Conservation (phyloP, 208 protist genomes). For the Novymonas esmeraldas region DNA sequence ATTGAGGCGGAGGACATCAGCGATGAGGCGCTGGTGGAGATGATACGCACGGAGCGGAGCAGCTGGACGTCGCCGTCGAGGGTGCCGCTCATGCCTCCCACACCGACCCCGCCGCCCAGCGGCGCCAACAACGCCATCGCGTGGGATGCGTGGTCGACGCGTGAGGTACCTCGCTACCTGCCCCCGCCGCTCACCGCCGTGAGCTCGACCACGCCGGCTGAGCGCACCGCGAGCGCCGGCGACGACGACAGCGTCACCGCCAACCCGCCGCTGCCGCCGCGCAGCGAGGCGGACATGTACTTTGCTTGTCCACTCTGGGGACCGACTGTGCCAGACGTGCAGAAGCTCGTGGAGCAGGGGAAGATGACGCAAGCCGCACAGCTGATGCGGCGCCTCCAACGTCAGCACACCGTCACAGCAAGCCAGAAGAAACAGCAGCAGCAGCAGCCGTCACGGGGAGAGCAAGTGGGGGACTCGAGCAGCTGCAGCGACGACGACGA, state of each 20-base stretch:
- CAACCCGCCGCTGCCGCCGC: background rate
- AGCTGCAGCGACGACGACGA: conserved; percentile 5
- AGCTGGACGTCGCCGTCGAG: too few relatives aligned
- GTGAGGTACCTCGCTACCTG: conserved; percentile 26
- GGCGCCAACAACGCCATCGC: conserved; percentile 35
- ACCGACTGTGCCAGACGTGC: conserved; percentile 36
- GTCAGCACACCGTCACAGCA: background rate
- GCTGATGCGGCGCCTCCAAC: conserved; percentile 33
- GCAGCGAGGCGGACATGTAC: conserved; percentile 33
- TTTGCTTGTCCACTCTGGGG: conserved; percentile 48
- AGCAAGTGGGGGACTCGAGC: background rate
- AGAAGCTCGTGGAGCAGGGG: conserved; percentile 44
- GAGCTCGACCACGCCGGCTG: too few relatives aligned
- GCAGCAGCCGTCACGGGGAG: background rate
- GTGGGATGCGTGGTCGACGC: conserved; percentile 57
- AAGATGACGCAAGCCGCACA: conserved; percentile 41
- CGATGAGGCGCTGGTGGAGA: conserved; percentile 39
- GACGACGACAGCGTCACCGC: background rate
- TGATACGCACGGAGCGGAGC: conserved; percentile 37
- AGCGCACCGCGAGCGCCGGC: background rate
- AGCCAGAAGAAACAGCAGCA: background rate
- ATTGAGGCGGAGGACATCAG: conserved; percentile 35
- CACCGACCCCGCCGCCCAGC: conserved; percentile 44
- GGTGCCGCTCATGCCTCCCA: conserved; percentile 45
- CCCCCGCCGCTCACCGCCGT: conserved; percentile 8